These are phyloP conservation scores for Alternaria ethzedia DNA, from an alignment of 2,329 filamentous ascomycete genomes.

Conservation along the genomic window DNA sequence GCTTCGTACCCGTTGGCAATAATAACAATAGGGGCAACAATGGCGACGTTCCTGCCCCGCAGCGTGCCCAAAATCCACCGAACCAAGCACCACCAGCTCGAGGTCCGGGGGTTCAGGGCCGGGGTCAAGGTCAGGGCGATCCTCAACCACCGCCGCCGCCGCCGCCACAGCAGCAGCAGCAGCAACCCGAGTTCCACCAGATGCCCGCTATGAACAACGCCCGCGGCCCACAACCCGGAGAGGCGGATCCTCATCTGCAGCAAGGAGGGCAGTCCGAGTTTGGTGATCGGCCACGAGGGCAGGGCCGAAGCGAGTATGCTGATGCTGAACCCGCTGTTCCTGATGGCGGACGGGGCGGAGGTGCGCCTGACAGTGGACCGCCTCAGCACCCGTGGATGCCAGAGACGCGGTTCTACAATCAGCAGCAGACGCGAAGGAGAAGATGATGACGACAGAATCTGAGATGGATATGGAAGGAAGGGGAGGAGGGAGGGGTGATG, in stretches of 20 bases:
- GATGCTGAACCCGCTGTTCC: background rate
- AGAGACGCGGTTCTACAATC: background rate
- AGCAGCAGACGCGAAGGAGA: background rate
- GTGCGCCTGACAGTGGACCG: background rate
- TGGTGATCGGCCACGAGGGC: background rate
- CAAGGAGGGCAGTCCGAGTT: background rate
- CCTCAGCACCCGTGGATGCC: background rate
- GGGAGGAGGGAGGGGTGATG: background rate
- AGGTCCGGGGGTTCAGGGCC: background rate
- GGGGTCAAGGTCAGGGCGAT: background rate
- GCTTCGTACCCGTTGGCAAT: background rate
- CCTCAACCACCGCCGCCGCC: background rate
- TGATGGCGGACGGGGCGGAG: background rate
- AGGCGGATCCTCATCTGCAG: background rate
- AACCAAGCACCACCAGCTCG: background rate
- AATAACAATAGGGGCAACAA: background rate
- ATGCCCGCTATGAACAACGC: background rate
- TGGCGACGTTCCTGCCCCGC: rapidly evolving
- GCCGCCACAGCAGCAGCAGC: background rate
- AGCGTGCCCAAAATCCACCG: background rate
- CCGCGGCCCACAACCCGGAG: background rate
- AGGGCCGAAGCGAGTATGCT: background rate
- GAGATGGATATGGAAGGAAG: background rate
- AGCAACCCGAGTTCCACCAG: background rate
- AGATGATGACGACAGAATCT: background rate